Conservation (phyloP, 1,284 basidiomycete species). For the Anthracocystis panici-leucophaei region DNA sequence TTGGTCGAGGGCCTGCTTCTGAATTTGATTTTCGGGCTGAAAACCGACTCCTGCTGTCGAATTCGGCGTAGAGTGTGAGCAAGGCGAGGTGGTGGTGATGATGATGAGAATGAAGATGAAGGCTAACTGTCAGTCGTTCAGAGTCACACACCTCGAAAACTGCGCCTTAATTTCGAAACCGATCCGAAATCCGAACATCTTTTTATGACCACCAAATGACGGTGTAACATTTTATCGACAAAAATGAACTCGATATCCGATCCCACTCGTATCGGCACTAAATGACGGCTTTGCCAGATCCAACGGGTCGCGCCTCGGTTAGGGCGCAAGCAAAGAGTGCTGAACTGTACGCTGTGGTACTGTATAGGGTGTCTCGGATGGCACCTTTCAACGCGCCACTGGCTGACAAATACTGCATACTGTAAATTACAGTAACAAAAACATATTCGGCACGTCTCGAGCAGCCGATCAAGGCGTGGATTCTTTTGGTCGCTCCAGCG, state of each 20-base stretch:
- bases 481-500: not conserved
- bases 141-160: conserved; percentile 25
- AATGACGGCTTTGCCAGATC: too few relatives aligned
- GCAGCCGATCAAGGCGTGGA: not conserved
- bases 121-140: not conserved
- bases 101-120: not conserved
- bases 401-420: conserved; percentile 7
- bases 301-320: too few relatives aligned
- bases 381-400: not conserved
- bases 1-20: too few relatives aligned
- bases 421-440: not conserved
- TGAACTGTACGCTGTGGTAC: not conserved
- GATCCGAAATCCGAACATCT: conserved; percentile 19
- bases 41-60: not conserved
- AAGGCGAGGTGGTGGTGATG: not conserved
- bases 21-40: too few relatives aligned
- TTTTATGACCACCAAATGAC: not conserved
- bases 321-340: too few relatives aligned
- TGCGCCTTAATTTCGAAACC: conserved; percentile 30
- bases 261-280: too few relatives aligned
- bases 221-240: too few relatives aligned
- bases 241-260: too few relatives aligned
- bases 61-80: not conserved
- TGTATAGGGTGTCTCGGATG: not conserved
- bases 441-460: not conserved